Percentiles rank a stretch among this genome's conserved stretches.
Evolutionary conservation across 345 rosid species (phyloP).

Genomic region (Salix purpurea): DNA sequence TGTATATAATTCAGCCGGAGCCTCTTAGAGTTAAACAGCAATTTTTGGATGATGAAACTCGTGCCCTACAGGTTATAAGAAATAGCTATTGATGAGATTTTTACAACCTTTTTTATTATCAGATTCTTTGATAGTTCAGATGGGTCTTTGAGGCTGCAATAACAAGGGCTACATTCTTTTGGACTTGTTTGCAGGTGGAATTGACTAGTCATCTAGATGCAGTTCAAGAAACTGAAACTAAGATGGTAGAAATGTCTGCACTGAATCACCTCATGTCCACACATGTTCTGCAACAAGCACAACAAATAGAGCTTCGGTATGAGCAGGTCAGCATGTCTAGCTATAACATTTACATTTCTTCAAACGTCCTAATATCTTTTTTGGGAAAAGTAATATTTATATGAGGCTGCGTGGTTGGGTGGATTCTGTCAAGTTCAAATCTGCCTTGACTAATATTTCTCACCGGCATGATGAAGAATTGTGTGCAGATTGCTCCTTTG

Average conservation of each 20-base stretch:
- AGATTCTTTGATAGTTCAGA: background rate
- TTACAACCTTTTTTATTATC: background rate
- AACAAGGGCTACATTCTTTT: constrained; percentile 15
- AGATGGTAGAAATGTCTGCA: constrained; percentile 99
- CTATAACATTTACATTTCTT: background rate
- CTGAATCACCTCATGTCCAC: constrained; percentile 91
- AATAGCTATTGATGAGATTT: constrained; percentile 5
- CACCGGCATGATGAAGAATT: background rate
- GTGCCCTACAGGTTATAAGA: constrained; percentile 72
- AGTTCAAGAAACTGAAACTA: constrained; percentile 83
- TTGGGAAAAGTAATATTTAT: background rate
- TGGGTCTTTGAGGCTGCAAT: background rate
- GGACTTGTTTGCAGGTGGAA: constrained; percentile 57
- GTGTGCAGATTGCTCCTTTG: background rate
- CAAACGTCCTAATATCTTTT: background rate
- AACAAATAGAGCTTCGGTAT: constrained; percentile 78
- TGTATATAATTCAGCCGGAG: constrained; percentile 61
- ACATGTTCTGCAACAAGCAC: constrained; percentile 90
- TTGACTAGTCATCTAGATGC: constrained; percentile 77
- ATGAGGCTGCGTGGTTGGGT: background rate
- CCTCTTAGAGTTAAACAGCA: constrained; percentile 60
- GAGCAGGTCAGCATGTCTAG: constrained; percentile 57
- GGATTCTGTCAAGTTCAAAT: background rate
- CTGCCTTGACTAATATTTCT: background rate
- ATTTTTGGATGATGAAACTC: constrained; percentile 85